Evolutionary conservation across 2,329 filamentous ascomycete genomes (phyloP).

Genomic region (Stenocarpella maydis): DNA sequence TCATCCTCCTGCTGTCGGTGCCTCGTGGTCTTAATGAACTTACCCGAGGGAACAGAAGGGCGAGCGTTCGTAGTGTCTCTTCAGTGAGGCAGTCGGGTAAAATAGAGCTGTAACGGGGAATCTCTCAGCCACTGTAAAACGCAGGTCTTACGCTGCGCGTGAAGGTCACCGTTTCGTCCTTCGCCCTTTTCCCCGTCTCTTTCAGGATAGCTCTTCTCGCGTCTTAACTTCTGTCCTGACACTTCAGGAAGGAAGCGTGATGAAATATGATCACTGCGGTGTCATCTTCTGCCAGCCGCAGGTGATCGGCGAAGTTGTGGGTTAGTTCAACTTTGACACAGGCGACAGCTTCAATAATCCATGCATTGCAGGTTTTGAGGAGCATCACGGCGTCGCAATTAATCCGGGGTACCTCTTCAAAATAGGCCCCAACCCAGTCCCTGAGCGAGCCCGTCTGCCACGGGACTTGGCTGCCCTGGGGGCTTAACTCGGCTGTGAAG

Average conservation of each 20-base stretch:
- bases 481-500: background rate
- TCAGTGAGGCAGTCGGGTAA: slow-evolving; percentile 44
- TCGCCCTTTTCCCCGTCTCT: background rate
- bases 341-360: slow-evolving; percentile 43
- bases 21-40: slow-evolving; percentile 33
- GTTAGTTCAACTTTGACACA: slow-evolving; percentile 50
- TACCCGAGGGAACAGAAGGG: slow-evolving; percentile 47
- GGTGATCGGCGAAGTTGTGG: slow-evolving; percentile 51
- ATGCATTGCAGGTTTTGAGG: slow-evolving; percentile 38
- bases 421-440: background rate
- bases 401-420: background rate
- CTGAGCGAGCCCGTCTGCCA: background rate
- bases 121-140: background rate
- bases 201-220: too few relatives aligned
- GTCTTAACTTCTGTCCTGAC: slow-evolving; percentile 36
- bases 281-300: slow-evolving; percentile 49
- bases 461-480: background rate
- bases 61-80: slow-evolving; percentile 49
- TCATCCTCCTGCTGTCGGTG: background rate
- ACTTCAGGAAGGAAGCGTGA: slow-evolving; percentile 48
- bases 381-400: slow-evolving; percentile 32
- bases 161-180: background rate
- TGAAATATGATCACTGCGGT: slow-evolving; percentile 50
- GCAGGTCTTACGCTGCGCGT: background rate
- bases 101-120: slow-evolving; percentile 32